Base-by-base conservation (phyloP, 2,329 filamentous ascomycete species). In the Penicillium verrucosum region DNA sequence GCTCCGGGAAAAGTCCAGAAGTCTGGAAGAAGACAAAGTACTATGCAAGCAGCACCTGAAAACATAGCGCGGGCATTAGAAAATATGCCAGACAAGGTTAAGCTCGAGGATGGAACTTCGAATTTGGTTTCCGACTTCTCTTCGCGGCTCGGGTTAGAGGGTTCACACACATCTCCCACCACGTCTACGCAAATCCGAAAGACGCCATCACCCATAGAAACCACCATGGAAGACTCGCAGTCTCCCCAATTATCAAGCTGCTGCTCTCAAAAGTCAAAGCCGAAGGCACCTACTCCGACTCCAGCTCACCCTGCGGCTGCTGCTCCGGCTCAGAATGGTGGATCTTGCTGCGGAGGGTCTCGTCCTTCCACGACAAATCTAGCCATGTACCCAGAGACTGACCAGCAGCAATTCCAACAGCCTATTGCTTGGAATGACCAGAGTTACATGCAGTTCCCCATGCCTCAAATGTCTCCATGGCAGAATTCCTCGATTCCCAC, bases 1-100 rank as follows among this genome's bases (percentile, higher is more conserved):
- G 56, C 61, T n/a, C 59, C 71, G 5, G 69, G 65, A 42, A 72
- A 72, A 54, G 58, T 76, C 7, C 74, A 76, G 55, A 75, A 77
- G 50, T 50, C 66, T 6, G 60, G 65, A 36, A 71, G 65, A 55
- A 66, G 69, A 53, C 70, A 70, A 29, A 70, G 70, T 56, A 70
- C 57, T 30, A 59, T 73, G 37, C 71, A 75, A 57, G 61, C 69
- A 2, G 63, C 68, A 2, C 68, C 72, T 2, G 71, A 74, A 49
- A 70, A 68, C 43, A 63, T 75, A 43, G 68, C 66, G 18, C 74
- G 71, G 54, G 72, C 69, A 27, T 52, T 75, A 29, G 63, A 68
- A 38, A 60, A 64, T 4, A 66, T 71, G 54, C 64, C 68, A 6
- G 62, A 66, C 6, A 64, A 63, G 27, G 57, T 67, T 11, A 63